Evolutionary conservation across 2,329 filamentous ascomycete species (phyloP).

Genomic region (Blastomyces silverae): DNA sequence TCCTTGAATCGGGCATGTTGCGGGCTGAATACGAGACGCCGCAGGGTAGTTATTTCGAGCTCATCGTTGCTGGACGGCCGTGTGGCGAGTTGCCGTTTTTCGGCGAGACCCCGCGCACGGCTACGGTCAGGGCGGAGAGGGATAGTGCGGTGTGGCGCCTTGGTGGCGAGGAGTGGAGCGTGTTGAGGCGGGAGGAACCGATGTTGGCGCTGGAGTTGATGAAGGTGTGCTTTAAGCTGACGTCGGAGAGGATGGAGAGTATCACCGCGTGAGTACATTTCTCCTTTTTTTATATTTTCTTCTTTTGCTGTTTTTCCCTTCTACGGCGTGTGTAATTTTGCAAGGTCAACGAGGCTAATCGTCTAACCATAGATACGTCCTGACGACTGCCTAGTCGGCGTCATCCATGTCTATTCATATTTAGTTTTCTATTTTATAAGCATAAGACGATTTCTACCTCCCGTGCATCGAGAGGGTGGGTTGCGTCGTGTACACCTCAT

Average conservation of each 20-base stretch:
- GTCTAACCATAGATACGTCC: background rate
- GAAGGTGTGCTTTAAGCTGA: constrained; percentile 83
- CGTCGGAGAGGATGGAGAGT: constrained; percentile 80
- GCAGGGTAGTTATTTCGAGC: constrained; percentile 81
- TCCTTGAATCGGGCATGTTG: constrained; percentile 82
- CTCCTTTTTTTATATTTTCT: background rate
- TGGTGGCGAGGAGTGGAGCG: constrained; percentile 62
- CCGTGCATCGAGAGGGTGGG: too few species aligned
- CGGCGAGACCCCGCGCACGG: constrained; percentile 77
- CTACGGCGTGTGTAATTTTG: too few species aligned
- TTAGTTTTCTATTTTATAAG: background rate
- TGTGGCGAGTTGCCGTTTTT: constrained; percentile 97
- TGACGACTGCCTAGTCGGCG: background rate
- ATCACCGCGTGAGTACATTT: constrained; percentile 49
- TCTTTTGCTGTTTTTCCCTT: background rate
- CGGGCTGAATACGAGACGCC: constrained; percentile 85
- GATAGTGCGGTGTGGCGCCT: constrained; percentile 79
- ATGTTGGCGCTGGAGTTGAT: constrained; percentile 79
- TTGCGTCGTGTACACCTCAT: too few species aligned
- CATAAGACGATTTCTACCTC: too few species aligned
- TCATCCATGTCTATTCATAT: too few species aligned
- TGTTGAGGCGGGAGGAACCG: constrained; percentile 63
- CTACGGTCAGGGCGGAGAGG: constrained; percentile 75
- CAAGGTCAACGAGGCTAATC: background rate
- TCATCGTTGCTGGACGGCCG: constrained; percentile 87